Conservation (phyloP, 495 filamentous ascomycete species). For the Copromyces sp. region DNA sequence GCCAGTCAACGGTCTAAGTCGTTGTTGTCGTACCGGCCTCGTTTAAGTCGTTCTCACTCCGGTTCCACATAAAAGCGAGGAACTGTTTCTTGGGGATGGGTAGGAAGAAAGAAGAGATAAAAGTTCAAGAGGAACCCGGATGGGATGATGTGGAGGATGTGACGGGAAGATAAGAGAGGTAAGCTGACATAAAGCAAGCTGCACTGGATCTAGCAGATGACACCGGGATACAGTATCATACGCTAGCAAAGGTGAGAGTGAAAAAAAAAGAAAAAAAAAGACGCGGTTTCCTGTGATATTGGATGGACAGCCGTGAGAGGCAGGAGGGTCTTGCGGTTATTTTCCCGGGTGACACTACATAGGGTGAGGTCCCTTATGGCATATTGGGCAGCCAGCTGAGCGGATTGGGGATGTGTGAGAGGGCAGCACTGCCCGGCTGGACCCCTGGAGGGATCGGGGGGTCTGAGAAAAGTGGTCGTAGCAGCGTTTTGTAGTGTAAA, state of each 20-base stretch:
- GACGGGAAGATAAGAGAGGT: background rate
- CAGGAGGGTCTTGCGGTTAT: background rate
- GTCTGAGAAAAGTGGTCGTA: too few species aligned
- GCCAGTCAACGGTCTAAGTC: background rate
- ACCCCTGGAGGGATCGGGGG: too few species aligned
- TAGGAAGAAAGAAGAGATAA: background rate
- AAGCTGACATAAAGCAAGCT: background rate
- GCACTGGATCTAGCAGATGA: background rate
- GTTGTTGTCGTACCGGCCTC: background rate
- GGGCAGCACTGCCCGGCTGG: background rate
- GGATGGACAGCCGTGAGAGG: background rate
- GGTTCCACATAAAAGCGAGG: background rate
- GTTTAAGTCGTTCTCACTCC: background rate
- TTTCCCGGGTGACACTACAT: background rate
- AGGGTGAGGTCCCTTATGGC: background rate
- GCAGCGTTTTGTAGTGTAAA: too few species aligned
- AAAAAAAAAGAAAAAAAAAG: background rate
- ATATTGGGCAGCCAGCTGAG: background rate
- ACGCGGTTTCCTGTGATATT: background rate
- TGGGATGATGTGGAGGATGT: background rate
- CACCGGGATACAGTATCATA: background rate
- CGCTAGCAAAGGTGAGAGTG: background rate
- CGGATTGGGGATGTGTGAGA: background rate
- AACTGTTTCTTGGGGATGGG: background rate
- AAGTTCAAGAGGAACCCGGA: background rate